A percentile compares a stretch with the other conserved stretches of the same genome.
phyloP scores from a whole-genome alignment of 2,329 filamentous ascomycete genomes.

The Drechslerella coelobrocha region DNA sequence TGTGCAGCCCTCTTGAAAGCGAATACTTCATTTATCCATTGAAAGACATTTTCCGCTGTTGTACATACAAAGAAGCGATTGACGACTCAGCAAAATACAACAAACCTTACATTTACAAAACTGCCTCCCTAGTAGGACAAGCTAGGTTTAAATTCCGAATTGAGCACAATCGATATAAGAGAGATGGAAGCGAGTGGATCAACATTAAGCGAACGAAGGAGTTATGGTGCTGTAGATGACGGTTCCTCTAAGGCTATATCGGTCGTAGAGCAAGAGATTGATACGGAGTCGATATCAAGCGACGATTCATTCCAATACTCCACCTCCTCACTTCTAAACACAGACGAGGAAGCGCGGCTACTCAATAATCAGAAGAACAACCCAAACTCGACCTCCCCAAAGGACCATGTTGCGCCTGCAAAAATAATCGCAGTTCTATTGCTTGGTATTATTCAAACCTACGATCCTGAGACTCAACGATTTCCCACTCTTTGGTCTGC shows the following conservation, averaged over 20 bases:
- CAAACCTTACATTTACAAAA: too few relatives aligned
- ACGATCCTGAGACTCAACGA: not conserved
- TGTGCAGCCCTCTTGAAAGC: not conserved
- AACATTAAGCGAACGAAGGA: not conserved
- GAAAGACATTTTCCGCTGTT: not conserved
- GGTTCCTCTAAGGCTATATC: slow-evolving; percentile 5
- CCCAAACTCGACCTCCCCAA: not conserved
- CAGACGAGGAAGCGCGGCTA: slow-evolving; percentile 29
- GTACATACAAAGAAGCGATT: not conserved
- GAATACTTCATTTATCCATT: too few relatives aligned
- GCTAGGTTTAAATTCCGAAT: too few relatives aligned
- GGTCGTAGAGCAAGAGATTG: slow-evolving; percentile 2
- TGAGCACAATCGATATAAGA: not conserved
- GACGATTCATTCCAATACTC: slow-evolving; percentile 29
- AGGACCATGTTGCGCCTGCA: slow-evolving; percentile 2
- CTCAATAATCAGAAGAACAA: slow-evolving; percentile 13
- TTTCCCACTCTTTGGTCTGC: not conserved
- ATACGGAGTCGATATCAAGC: slow-evolving; percentile 38
- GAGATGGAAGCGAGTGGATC: not conserved
- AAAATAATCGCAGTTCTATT: slow-evolving; percentile 36
- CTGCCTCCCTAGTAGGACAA: too few relatives aligned
- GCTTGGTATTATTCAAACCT: slow-evolving; percentile 19
- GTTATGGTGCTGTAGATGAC: not conserved
- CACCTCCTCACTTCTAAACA: slow-evolving; percentile 19
- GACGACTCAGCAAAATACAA: slow-evolving; percentile 1